Percentiles rank a stretch among this genome's conserved stretches.
These are phyloP conservation scores for Vitis hybrid DNA, from an alignment of 177 flowering plant species.

Conservation along the genomic window DNA sequence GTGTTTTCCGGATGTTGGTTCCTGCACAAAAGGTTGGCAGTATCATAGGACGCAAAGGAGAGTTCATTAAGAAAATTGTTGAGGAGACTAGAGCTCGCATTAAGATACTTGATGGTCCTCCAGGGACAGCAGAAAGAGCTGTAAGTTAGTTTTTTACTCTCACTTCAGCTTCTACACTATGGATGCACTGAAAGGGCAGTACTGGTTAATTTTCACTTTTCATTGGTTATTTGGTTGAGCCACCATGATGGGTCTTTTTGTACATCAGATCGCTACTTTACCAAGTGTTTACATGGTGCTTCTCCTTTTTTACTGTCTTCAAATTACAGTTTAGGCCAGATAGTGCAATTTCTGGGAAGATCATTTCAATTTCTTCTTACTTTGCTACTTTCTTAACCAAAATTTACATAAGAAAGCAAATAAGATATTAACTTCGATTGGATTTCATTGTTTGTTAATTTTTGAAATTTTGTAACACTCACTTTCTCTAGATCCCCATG, in stretches of 20 bases:
- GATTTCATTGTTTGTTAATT: not conserved
- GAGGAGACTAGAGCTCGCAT: conserved; percentile 92
- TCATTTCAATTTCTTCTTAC: too few species aligned
- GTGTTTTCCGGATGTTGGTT: conserved; percentile 82
- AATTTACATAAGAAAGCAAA: too few species aligned
- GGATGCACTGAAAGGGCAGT: not conserved
- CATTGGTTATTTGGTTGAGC: not conserved
- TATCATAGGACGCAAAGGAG: conserved; percentile 95
- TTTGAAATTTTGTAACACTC: too few species aligned
- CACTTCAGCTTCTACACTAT: not conserved
- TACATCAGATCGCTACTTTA: too few species aligned
- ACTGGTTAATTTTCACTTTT: not conserved
- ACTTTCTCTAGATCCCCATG: too few species aligned
- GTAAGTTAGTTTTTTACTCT: conserved; percentile 45
- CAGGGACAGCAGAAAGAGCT: conserved; percentile 81
- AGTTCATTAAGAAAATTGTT: conserved; percentile 79
- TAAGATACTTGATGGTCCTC: conserved; percentile 88
- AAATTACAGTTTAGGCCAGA: too few species aligned
- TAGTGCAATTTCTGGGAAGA: too few species aligned
- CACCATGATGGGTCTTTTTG: too few species aligned
- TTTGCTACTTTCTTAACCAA: too few species aligned
- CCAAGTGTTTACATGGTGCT: too few species aligned
- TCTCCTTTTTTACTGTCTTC: too few species aligned
- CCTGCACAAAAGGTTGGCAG: conserved; percentile 94
- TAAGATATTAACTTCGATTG: too few species aligned